These are phyloP conservation scores for Aureobasidium sp. DNA, from an alignment of 2,329 filamentous ascomycete genomes.

Conservation along the genomic window DNA sequence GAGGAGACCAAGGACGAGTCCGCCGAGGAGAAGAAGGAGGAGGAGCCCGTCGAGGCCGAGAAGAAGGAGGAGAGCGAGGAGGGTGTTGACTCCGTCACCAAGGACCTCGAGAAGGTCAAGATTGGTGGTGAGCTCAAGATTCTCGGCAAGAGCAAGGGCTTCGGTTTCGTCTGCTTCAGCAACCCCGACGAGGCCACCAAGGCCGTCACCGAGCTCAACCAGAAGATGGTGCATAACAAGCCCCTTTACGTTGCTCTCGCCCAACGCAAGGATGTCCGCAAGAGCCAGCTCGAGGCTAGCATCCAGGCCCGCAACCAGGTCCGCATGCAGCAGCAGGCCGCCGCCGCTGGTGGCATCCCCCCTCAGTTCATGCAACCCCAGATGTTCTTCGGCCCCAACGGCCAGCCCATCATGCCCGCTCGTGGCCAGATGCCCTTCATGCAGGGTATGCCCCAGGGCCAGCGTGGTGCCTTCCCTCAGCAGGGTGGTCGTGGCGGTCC, in stretches of 20 bases:
- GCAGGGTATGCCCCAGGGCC: conserved; percentile 58
- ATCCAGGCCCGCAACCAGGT: conserved; percentile 99
- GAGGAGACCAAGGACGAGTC: conserved; percentile 42
- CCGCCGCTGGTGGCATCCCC: conserved; percentile 73
- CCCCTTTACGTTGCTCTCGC: conserved; percentile 95
- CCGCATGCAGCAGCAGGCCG: conserved; percentile 94
- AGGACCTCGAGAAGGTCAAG: conserved; percentile 47
- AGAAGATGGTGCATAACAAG: conserved; percentile 97
- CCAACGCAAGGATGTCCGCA: conserved; percentile 98
- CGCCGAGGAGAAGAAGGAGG: conserved; percentile 45
- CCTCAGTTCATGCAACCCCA: conserved; percentile 70
- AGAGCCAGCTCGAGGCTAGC: conserved; percentile 97
- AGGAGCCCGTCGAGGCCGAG: conserved; percentile 51
- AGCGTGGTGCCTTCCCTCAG: conserved; percentile 78
- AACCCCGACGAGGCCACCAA: conserved; percentile 99
- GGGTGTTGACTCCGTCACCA: conserved; percentile 39
- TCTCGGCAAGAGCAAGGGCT: conserved; percentile 98
- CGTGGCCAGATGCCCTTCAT: conserved; percentile 58
- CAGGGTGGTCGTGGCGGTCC: conserved; percentile 83
- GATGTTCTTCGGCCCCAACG: conserved; percentile 82
- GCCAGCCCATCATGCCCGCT: conserved; percentile 58
- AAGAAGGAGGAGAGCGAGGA: conserved; percentile 47
- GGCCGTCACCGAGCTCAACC: conserved; percentile 99
- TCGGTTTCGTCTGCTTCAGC: conserved; percentile 99
- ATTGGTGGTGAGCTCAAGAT: conserved; percentile 55